These are phyloP conservation scores for Clitopilus passeckerianus DNA, from an alignment of 768 basidiomycete genomes.

Conservation along the genomic window DNA sequence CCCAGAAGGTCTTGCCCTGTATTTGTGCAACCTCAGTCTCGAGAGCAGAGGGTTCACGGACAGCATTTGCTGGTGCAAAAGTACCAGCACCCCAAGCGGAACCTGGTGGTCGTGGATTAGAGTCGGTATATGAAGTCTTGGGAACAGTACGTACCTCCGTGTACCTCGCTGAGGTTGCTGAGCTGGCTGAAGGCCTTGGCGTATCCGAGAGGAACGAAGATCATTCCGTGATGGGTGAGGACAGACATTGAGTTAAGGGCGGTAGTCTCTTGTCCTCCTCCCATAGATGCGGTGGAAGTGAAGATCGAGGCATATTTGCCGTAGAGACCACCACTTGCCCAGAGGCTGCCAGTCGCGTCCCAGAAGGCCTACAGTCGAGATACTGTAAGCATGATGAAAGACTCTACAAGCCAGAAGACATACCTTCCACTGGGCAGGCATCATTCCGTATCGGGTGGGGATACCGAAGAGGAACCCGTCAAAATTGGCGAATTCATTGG, in stretches of 20 bases:
- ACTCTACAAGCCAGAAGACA: neutral
- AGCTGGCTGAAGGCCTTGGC: conserved; percentile 33
- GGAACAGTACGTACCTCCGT: conserved; percentile 44
- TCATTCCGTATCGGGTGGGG: conserved; percentile 77
- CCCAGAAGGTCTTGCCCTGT: conserved; percentile 53
- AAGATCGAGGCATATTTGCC: conserved; percentile 79
- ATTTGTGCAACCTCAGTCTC: conserved; percentile 47
- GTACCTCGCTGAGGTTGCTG: conserved; percentile 43
- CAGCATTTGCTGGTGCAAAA: conserved; percentile 39
- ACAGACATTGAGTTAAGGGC: conserved; percentile 47
- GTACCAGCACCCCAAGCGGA: conserved; percentile 65
- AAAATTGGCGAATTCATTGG: conserved; percentile 45
- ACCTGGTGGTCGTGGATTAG: neutral
- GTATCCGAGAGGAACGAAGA: conserved; percentile 73
- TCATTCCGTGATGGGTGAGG: conserved; percentile 67
- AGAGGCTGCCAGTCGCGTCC: conserved; percentile 70
- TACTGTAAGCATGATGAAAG: neutral
- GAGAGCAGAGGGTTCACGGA: conserved; percentile 40
- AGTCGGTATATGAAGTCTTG: neutral
- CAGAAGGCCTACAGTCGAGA: conserved; percentile 56
- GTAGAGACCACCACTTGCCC: conserved; percentile 52
- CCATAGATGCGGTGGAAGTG: conserved; percentile 65
- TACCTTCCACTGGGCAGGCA: conserved; percentile 79
- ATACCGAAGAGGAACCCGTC: conserved; percentile 78
- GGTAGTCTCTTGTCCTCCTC: conserved; percentile 76